Evolutionary conservation across 768 basidiomycete genomes (phyloP).

Genomic region (Symmetrospora coprosmae): DNA sequence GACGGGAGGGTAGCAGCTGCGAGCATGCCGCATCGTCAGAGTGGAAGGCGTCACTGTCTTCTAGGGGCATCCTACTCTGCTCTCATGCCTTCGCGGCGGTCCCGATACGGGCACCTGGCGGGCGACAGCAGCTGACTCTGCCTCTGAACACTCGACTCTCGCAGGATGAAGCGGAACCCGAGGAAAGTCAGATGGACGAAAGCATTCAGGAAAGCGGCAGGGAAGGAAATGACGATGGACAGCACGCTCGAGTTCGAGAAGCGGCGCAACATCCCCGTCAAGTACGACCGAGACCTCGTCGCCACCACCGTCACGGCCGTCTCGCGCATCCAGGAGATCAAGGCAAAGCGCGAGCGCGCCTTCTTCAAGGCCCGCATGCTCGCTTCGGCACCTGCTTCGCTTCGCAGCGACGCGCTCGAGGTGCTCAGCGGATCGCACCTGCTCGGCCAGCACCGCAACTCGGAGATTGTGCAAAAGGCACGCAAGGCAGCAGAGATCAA

Average conservation of each 20-base stretch:
- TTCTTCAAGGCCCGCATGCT: conserved; percentile 72
- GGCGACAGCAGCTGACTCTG: not conserved
- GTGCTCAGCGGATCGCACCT: conserved; percentile 30
- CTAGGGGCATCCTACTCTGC: not conserved
- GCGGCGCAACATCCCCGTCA: conserved; percentile 87
- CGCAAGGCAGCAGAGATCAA: conserved; percentile 28
- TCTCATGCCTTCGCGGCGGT: not conserved
- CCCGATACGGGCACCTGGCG: not conserved
- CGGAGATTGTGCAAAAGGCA: conserved; percentile 29
- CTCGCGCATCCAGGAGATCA: conserved; percentile 87
- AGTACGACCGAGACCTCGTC: conserved; percentile 87
- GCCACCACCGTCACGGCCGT: conserved; percentile 90
- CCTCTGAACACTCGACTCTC: no score
- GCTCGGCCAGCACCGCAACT: conserved; percentile 25
- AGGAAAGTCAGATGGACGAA: conserved; percentile 99
- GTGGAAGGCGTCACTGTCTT: not conserved
- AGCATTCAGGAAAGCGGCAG: conserved; percentile 93
- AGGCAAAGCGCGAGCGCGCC: conserved; percentile 69
- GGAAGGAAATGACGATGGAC: conserved; percentile 99
- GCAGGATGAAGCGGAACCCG: conserved; percentile 96
- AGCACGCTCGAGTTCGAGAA: conserved; percentile 99
- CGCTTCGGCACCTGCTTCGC: conserved; percentile 25
- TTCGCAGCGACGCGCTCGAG: conserved; percentile 30
- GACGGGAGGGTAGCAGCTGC: no score
- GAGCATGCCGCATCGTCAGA: no score